Conservation (phyloP, 2,329 filamentous ascomycete species). For the Talaromyces pinophilus region DNA sequence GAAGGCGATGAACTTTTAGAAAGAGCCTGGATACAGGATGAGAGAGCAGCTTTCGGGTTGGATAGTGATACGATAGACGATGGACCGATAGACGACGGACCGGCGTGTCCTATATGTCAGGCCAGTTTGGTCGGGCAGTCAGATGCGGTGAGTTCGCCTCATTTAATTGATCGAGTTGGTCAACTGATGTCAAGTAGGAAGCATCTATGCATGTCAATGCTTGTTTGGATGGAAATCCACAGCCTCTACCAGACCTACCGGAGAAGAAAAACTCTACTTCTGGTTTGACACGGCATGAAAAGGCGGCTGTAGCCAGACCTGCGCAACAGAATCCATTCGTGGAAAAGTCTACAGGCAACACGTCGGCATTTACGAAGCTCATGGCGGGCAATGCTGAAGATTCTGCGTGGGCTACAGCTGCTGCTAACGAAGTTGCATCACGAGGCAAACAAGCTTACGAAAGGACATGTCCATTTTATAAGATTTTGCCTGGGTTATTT, state of each 20-base stretch:
- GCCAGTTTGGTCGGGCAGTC: conserved; percentile 61
- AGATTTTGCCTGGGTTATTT: conserved; percentile 88
- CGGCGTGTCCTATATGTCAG: conserved; percentile 75
- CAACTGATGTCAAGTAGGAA: conserved; percentile 55
- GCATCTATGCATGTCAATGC: conserved; percentile 85
- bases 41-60: conserved; percentile 37
- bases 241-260: conserved; percentile 56
- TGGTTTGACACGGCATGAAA: conserved; percentile 61
- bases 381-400: conserved; percentile 94
- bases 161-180: not conserved
- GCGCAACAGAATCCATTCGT: conserved; percentile 79
- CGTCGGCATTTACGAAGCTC: conserved; percentile 84
- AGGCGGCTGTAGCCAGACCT: conserved; percentile 70
- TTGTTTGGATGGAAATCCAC: conserved; percentile 81
- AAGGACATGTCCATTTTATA: conserved; percentile 96
- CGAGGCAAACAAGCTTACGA: conserved; percentile 84
- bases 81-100: conserved; percentile 32
- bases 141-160: conserved; percentile 38
- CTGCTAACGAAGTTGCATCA: conserved; percentile 73
- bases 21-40: conserved; percentile 60
- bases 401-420: conserved; percentile 83
- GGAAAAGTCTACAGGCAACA: conserved; percentile 44
- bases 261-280: conserved; percentile 27
- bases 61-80: conserved; percentile 26
- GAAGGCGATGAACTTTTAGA: conserved; percentile 67